Evolutionary conservation across 148 eudicot species (phyloP).

Genomic region (Chenopodium suecicum): DNA sequence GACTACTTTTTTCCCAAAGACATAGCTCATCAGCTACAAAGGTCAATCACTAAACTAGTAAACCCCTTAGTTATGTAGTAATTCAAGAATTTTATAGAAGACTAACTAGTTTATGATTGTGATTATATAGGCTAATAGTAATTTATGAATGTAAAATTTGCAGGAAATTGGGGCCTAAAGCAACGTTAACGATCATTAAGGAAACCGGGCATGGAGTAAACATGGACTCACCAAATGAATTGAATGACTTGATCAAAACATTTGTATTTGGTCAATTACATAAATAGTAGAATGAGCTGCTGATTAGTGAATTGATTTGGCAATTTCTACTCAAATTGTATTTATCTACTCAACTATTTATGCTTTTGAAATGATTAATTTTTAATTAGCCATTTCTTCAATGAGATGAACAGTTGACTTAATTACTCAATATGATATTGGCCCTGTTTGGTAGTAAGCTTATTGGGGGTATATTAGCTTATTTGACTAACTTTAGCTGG

Average conservation of each 20-base stretch:
- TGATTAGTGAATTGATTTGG: too few relatives aligned
- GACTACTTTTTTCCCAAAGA: slow-evolving; percentile 56
- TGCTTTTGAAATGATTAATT: background rate
- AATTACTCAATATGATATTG: too few relatives aligned
- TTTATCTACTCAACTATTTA: too few relatives aligned
- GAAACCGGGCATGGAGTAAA: slow-evolving; percentile 61
- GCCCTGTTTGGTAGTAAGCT: too few relatives aligned
- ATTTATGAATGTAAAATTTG: background rate
- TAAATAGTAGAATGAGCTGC: background rate
- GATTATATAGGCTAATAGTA: background rate
- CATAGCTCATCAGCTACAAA: slow-evolving; percentile 49
- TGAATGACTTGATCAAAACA: slow-evolving; percentile 36
- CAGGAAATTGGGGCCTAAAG: slow-evolving; percentile 53
- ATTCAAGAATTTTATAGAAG: too few relatives aligned
- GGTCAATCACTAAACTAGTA: slow-evolving; percentile 29
- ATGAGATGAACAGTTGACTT: too few relatives aligned
- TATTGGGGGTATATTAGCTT: too few relatives aligned
- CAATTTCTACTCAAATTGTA: too few relatives aligned
- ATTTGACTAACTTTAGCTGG: too few relatives aligned
- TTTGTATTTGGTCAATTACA: slow-evolving; percentile 29
- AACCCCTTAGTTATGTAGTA: too few relatives aligned
- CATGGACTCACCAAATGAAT: slow-evolving; percentile 43
- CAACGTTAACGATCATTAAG: slow-evolving; percentile 42
- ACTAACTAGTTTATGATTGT: too few relatives aligned
- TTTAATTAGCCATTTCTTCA: too few relatives aligned